phyloP scores from a whole-genome alignment of 306 rosid genomes.

The Ochetophila trinervis region DNA sequence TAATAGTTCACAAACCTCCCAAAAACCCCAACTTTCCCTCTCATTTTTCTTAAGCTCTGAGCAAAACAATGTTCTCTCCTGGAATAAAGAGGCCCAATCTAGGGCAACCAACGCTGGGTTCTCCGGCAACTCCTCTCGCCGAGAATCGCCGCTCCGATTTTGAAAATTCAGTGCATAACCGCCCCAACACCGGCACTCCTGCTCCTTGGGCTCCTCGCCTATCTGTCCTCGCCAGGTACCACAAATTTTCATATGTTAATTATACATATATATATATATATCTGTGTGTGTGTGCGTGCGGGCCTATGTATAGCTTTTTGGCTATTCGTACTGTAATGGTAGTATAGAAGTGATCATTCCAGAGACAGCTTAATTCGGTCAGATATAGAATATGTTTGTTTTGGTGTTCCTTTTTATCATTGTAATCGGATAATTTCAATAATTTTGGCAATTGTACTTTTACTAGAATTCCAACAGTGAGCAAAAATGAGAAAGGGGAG shows the following conservation, averaged over 20 bases:
- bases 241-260: no score
- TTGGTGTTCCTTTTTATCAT: background rate
- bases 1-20: slow-evolving; percentile 12
- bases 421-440: background rate
- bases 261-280: background rate
- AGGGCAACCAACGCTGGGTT: slow-evolving; percentile 26
- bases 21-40: slow-evolving; percentile 28
- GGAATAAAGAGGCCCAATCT: slow-evolving; percentile 55
- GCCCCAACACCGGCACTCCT: slow-evolving; percentile 89
- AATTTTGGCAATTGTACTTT: slow-evolving; percentile 8
- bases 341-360: background rate
- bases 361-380: background rate
- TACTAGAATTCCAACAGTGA: slow-evolving; percentile 60
- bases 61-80: slow-evolving; percentile 63
- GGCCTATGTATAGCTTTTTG: background rate
- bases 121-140: slow-evolving; percentile 64
- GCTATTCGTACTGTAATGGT: background rate
- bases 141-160: slow-evolving; percentile 31
- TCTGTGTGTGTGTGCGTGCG: no score
- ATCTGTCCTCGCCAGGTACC: slow-evolving; percentile 83
- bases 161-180: slow-evolving; percentile 51
- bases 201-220: slow-evolving; percentile 98
- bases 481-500: slow-evolving; percentile 52
- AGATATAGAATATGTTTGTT: background rate
- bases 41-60: slow-evolving; percentile 2